Base-by-base conservation (phyloP, 352 stramenopile genomes). In the Pythium aquatile region DNA sequence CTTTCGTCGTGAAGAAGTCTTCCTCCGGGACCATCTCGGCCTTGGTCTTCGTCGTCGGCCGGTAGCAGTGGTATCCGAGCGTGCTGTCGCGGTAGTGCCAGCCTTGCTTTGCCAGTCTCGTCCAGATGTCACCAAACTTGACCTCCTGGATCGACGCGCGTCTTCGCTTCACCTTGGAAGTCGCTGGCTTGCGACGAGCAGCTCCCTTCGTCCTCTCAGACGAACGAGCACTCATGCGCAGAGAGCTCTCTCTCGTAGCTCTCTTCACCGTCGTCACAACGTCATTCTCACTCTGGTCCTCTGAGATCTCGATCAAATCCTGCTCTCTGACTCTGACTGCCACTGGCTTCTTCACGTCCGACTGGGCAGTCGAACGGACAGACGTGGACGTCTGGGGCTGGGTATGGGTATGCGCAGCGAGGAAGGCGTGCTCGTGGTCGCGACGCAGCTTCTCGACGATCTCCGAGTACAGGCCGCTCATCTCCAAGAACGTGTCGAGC, bases 21-120 rank as follows among this genome's bases (percentile, higher is more conserved):
- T 77, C 60, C 29, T 68, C 70, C 44, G 54, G 54, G 10, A 69
- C 32, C 5, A 75, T 77, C 13, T 87, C 72, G 14, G 61, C 65
- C n/a, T 58, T 35, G 9, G 66, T 73, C 2, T 66, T 58, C n/a
- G 72, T 85, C 46, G 75, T 66, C 7, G 83, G 83, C 57, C 77
- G 88, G 68, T 89, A 88, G 71, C 88, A 92, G 54, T 90, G 79
- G 52, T 81, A 92, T 20, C 78, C 81, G 5, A 90, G 68, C 6
- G n/a, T 49, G 5, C 78, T 62, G 53, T 35, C 29, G 17, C 59
- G 63, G 40, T 77, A 81, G 35, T 86, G 73, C 83, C 83, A 92
- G 4, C 81, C 81, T 60, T 85, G 61, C 39, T 78, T 58, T 3
- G 61, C 51, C n/a, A 92, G 53, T 35, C 46, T 20, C 17, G 54